Conservation (phyloP, 1,139 yeast species). For the Suhomyces ambrosiae region DNA sequence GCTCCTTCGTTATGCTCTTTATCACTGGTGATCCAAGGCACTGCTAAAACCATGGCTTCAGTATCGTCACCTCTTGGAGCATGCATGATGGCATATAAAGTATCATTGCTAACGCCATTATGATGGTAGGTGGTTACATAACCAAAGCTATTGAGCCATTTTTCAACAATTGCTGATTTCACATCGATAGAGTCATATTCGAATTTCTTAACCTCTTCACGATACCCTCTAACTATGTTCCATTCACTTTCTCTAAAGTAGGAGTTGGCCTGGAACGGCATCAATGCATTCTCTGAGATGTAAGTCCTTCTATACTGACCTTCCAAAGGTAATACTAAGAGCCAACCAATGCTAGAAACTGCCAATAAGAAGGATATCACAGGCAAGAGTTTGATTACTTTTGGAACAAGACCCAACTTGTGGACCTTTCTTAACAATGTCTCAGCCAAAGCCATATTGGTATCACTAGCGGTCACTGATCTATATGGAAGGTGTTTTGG, state of each 20-base stretch:
- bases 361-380: conserved; percentile 61
- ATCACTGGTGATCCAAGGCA: conserved; percentile 77
- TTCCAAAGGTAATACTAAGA: conserved; percentile 70
- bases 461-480: too few species aligned
- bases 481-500: neutral
- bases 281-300: conserved; percentile 91
- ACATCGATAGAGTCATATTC: conserved; percentile 32
- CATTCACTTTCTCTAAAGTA: conserved; percentile 94
- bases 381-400: conserved; percentile 60
- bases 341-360: conserved; percentile 64
- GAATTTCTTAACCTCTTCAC: conserved; percentile 56
- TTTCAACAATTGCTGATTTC: conserved; percentile 49
- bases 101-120: conserved; percentile 36
- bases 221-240: conserved; percentile 86
- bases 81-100: conserved; percentile 81
- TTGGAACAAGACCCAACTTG: conserved; percentile 61
- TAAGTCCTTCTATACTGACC: conserved; percentile 85
- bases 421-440: conserved; percentile 53
- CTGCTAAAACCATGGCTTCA: conserved; percentile 88
- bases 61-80: conserved; percentile 97
- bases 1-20: conserved; percentile 76
- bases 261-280: conserved; percentile 95
- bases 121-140: conserved; percentile 59
- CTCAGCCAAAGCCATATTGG: conserved; percentile 61
- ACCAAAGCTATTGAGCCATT: conserved; percentile 75